Conservation (phyloP, 305 asterid species). For the Fraxinus albicans region DNA sequence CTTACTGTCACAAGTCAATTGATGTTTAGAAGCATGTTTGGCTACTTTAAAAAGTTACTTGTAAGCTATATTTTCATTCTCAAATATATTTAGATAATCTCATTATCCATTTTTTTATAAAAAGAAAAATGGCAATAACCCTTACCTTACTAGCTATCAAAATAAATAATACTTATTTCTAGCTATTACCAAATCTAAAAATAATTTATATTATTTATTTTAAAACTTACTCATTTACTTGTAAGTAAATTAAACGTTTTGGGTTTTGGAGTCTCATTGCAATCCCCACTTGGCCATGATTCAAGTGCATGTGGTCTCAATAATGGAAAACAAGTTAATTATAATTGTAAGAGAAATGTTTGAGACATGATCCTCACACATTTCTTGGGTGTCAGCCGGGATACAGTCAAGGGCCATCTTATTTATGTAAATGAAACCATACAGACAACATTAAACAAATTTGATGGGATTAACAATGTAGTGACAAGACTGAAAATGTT, state of each 20-base stretch:
- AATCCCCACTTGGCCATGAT: constrained; percentile 35
- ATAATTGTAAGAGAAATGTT: constrained; percentile 42
- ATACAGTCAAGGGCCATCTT: not conserved
- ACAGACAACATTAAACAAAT: not conserved
- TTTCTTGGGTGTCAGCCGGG: constrained; percentile 24
- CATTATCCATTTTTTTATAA: no score
- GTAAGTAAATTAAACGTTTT: not conserved
- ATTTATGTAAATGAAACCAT: not conserved
- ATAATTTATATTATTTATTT: no score
- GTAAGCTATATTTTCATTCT: no score
- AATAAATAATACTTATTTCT: no score
- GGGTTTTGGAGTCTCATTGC: not conserved
- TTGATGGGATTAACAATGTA: not conserved
- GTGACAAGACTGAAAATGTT: not conserved
- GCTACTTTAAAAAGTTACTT: no score
- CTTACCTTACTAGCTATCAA: not conserved
- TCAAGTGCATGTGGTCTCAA: constrained; percentile 58
- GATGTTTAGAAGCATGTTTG: no score
- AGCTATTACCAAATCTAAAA: not conserved
- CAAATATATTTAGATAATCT: no score
- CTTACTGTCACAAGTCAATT: no score
- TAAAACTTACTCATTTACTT: not conserved
- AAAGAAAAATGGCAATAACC: no score
- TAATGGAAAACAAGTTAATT: constrained; percentile 14
- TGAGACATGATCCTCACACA: constrained; percentile 44